phyloP scores from a whole-genome alignment of 2,329 filamentous ascomycete species.

The Ophiobolus disseminans region DNA sequence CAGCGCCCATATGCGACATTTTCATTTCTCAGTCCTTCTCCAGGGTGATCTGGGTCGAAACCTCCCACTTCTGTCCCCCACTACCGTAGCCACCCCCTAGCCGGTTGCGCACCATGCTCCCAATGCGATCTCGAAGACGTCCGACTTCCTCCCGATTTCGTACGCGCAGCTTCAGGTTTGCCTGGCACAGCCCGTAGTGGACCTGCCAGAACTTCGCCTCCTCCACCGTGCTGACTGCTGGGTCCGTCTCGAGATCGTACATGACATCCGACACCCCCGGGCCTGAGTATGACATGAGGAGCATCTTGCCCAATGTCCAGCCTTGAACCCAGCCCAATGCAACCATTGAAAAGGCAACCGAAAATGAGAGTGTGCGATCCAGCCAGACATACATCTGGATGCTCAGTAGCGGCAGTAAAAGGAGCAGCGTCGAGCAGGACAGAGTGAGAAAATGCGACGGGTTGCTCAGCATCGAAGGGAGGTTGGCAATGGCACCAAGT shows the following conservation, averaged over 20 bases:
- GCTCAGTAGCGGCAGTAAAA: slow-evolving; percentile 81
- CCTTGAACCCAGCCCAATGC: slow-evolving; percentile 82
- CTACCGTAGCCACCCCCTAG: slow-evolving; percentile 87
- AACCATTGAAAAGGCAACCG: slow-evolving; percentile 89
- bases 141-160: slow-evolving; percentile 68
- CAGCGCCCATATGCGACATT: slow-evolving; percentile 19
- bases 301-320: slow-evolving; percentile 86
- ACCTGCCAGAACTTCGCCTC: slow-evolving; percentile 99
- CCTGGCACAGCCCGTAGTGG: slow-evolving; percentile 96
- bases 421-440: slow-evolving; percentile 79
- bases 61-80: slow-evolving; percentile 87
- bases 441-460: slow-evolving; percentile 94
- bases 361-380: slow-evolving; percentile 79
- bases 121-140: slow-evolving; percentile 77
- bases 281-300: slow-evolving; percentile 86
- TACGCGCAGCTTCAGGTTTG: slow-evolving; percentile 83
- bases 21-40: slow-evolving; percentile 52
- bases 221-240: slow-evolving; percentile 76
- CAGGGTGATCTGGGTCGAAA: slow-evolving; percentile 78
- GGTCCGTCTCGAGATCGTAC: slow-evolving; percentile 82
- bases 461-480: slow-evolving; percentile 89
- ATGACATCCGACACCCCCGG: slow-evolving; percentile 74
- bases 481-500: slow-evolving; percentile 78
- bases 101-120: slow-evolving; percentile 80
- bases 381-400: slow-evolving; percentile 83